phyloP scores from a whole-genome alignment of 768 basidiomycete genomes.

The Leccinum subtestaceum region DNA sequence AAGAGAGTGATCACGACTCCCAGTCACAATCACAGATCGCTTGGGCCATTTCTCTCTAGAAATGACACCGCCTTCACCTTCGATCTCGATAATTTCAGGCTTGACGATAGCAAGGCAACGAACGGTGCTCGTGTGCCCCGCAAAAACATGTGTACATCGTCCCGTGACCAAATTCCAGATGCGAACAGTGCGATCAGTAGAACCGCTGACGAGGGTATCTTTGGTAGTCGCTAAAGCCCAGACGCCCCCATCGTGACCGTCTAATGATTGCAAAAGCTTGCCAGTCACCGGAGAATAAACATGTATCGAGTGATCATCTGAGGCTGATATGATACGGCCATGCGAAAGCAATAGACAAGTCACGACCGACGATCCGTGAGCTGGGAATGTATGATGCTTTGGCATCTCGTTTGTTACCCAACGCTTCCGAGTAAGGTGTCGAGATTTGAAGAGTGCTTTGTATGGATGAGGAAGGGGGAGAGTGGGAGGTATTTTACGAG shows the following conservation, averaged over 20 bases:
- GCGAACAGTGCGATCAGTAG: slow-evolving; percentile 89
- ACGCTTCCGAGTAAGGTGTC: slow-evolving; percentile 72
- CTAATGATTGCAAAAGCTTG: slow-evolving; percentile 64
- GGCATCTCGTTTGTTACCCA: slow-evolving; percentile 77
- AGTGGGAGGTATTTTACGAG: slow-evolving; percentile 38
- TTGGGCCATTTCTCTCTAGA: slow-evolving; percentile 73
- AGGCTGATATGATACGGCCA: slow-evolving; percentile 93
- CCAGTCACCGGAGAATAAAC: slow-evolving; percentile 90
- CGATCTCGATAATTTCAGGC: slow-evolving; percentile 80
- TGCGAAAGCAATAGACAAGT: slow-evolving; percentile 95
- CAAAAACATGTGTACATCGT: slow-evolving; percentile 87
- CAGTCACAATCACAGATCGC: slow-evolving; percentile 68
- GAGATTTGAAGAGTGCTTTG: slow-evolving; percentile 91
- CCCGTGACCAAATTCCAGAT: slow-evolving; percentile 86
- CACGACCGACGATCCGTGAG: slow-evolving; percentile 87
- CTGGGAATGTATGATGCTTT: slow-evolving; percentile 78
- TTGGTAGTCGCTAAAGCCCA: slow-evolving; percentile 94
- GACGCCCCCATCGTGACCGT: slow-evolving; percentile 93
- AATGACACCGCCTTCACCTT: slow-evolving; percentile 58
- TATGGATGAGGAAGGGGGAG: slow-evolving; percentile 82
- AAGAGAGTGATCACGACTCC: slow-evolving; percentile 64
- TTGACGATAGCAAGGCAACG: slow-evolving; percentile 95
- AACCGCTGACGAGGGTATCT: slow-evolving; percentile 86
- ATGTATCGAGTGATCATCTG: slow-evolving; percentile 95
- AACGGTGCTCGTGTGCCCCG: slow-evolving; percentile 95